Evolutionary conservation across 1,139 yeast species (phyloP).

Genomic region (Pichia cactophila): DNA sequence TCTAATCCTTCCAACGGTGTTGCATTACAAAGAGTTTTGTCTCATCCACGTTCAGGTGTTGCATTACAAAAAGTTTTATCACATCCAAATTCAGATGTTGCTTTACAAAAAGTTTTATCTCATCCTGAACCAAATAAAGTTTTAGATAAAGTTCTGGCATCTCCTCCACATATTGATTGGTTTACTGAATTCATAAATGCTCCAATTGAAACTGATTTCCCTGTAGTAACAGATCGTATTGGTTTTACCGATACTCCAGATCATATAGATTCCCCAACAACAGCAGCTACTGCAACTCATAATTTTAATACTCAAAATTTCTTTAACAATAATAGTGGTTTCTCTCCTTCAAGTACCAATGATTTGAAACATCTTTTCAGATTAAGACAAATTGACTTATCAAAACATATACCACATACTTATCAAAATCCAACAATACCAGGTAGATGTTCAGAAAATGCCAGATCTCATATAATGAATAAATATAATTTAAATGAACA

Average conservation of each 20-base stretch:
- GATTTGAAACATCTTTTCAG: slow-evolving; percentile 51
- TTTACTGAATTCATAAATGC: slow-evolving; percentile 57
- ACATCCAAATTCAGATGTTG: slow-evolving; percentile 17
- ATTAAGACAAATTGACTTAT: slow-evolving; percentile 54
- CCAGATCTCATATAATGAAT: slow-evolving; percentile 46
- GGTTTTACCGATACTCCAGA: slow-evolving; percentile 46
- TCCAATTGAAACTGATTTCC: slow-evolving; percentile 50
- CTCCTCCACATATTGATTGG: slow-evolving; percentile 41
- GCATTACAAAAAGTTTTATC: slow-evolving; percentile 17
- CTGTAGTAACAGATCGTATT: slow-evolving; percentile 44
- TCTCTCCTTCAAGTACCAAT: slow-evolving; percentile 13
- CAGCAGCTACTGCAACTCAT: not conserved
- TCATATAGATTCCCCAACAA: slow-evolving; percentile 15
- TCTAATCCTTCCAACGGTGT: slow-evolving; percentile 15
- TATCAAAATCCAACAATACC: slow-evolving; percentile 24
- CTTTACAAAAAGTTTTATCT: slow-evolving; percentile 16
- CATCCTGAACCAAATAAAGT: slow-evolving; percentile 16
- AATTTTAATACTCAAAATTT: not conserved
- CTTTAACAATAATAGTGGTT: slow-evolving; percentile 9
- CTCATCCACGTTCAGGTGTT: slow-evolving; percentile 15
- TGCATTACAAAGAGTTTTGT: slow-evolving; percentile 15
- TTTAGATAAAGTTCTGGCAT: slow-evolving; percentile 14
- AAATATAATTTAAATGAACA: slow-evolving; percentile 42
- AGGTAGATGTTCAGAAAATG: slow-evolving; percentile 39
- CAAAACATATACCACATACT: slow-evolving; percentile 31